Conservation (phyloP, 768 basidiomycete species). For the Tulasnella sp. region DNA sequence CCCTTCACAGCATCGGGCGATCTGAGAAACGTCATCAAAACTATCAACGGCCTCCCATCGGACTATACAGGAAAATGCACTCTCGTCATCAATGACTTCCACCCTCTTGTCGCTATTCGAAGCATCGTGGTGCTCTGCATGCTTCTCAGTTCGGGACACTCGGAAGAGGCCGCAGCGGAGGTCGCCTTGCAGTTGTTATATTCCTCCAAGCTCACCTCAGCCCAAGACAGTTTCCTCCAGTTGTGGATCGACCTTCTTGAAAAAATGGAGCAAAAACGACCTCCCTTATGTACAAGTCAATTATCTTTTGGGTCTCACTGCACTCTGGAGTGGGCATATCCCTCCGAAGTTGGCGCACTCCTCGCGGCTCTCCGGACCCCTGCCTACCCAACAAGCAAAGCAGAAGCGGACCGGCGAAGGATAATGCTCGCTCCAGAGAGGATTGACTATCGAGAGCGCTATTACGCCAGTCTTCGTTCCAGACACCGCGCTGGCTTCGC, state of each 20-base stretch:
- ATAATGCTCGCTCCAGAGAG: conserved; percentile 39
- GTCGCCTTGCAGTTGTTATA: conserved; percentile 51
- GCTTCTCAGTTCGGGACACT: conserved; percentile 35
- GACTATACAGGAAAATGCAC: conserved; percentile 43
- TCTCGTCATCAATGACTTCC: conserved; percentile 45
- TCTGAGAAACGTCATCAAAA: conserved; percentile 45
- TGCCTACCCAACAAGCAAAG: neutral
- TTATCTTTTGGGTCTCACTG: neutral
- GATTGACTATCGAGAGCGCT: conserved; percentile 44
- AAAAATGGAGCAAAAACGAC: neutral
- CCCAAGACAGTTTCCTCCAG: conserved; percentile 36
- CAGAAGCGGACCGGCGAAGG: neutral
- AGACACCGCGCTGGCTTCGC: too few species aligned
- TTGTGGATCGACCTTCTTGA: conserved; percentile 28
- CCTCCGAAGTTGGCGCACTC: neutral
- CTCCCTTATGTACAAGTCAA: neutral
- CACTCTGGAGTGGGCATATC: neutral
- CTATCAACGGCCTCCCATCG: conserved; percentile 43
- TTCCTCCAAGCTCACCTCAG: conserved; percentile 42
- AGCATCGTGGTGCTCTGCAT: conserved; percentile 45
- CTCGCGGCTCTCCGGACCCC: neutral
- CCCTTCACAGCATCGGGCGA: conserved; percentile 46
- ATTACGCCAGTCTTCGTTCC: conserved; percentile 42
- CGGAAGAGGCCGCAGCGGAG: conserved; percentile 42
- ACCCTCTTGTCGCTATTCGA: conserved; percentile 36